Conservation (phyloP, 306 rosid species). For the Cucurbita moschata region DNA sequence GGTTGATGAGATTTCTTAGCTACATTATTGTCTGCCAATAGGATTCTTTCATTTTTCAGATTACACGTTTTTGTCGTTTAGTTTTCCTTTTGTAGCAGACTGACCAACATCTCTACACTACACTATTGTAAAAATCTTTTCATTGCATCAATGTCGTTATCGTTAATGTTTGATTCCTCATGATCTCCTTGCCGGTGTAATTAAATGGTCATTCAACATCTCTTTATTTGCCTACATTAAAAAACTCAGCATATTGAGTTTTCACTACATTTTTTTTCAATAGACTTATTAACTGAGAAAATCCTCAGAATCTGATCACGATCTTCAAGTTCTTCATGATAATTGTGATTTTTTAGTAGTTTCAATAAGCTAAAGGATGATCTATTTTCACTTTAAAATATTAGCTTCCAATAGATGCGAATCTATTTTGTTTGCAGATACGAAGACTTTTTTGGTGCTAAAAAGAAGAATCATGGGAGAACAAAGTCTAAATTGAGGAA, state of each 20-base stretch:
- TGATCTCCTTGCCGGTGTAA: neutral
- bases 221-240: neutral
- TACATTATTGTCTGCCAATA: neutral
- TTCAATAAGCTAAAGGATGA: neutral
- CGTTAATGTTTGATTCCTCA: neutral
- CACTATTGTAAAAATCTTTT: neutral
- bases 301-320: neutral
- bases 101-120: neutral
- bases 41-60: neutral
- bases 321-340: neutral
- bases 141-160: neutral
- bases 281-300: neutral
- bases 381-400: neutral
- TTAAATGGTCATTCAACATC: neutral
- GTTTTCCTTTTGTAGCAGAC: neutral
- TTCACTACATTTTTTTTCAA: neutral
- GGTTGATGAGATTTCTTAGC: neutral
- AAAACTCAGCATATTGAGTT: neutral
- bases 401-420: neutral
- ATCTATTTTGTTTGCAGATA: conserved; percentile 33
- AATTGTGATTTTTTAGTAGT: neutral
- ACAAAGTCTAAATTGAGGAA: conserved; percentile 18
- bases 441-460: conserved; percentile 53
- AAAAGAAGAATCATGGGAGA: conserved; percentile 27
- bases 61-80: neutral